Evolutionary conservation across 805 yeast genomes (phyloP).

Genomic region (Pichia cabralensis): DNA sequence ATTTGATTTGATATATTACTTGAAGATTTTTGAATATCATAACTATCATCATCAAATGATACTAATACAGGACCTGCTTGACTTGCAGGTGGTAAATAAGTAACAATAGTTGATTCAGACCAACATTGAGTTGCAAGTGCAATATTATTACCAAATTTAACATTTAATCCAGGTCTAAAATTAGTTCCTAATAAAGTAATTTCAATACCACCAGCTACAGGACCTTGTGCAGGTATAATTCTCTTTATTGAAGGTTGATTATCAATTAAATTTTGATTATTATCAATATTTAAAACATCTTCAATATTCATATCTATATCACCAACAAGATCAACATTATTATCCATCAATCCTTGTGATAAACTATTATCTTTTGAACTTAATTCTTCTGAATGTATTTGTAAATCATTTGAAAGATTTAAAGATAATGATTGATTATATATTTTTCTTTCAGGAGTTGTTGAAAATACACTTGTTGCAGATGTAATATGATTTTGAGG

Average conservation of each 20-base stretch:
- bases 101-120: constrained; percentile 90
- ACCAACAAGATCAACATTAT: neutral
- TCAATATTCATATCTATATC: constrained; percentile 1
- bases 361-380: neutral
- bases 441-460: constrained; percentile 24
- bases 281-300: neutral
- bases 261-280: neutral
- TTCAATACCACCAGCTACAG: constrained; percentile 92
- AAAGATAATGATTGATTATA: neutral
- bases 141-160: constrained; percentile 74
- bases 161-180: constrained; percentile 73
- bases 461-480: constrained; percentile 22
- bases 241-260: constrained; percentile 59
- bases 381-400: neutral
- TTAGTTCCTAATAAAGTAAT: constrained; percentile 83
- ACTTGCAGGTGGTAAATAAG: constrained; percentile 86
- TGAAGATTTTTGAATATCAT: constrained; percentile 9
- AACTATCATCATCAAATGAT: constrained; percentile 40
- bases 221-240: constrained; percentile 92
- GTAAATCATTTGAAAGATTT: neutral
- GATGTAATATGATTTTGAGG: constrained; percentile 23
- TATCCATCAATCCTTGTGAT: neutral
- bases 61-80: constrained; percentile 89
- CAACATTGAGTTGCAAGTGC: constrained; percentile 89
- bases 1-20: constrained; percentile 40